phyloP scores from a whole-genome alignment of 805 yeast species.

The Cyberlindnera petersonii region DNA sequence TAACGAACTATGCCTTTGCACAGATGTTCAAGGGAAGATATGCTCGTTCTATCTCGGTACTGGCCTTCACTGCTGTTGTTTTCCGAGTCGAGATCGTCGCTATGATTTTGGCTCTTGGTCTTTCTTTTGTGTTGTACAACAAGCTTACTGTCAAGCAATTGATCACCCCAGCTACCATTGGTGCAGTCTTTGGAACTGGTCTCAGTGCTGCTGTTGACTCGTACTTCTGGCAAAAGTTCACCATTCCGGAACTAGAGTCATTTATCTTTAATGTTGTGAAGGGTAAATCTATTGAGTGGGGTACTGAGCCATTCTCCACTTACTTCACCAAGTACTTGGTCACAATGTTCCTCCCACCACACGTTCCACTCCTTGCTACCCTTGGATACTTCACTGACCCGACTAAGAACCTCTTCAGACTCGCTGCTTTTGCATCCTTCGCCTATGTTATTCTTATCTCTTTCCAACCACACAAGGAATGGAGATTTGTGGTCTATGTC shows the following conservation, averaged over 20 bases:
- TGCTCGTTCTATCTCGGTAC: constrained; percentile 44
- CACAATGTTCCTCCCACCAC: constrained; percentile 44
- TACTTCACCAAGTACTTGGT: constrained; percentile 51
- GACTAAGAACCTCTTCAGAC: constrained; percentile 33
- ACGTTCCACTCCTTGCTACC: constrained; percentile 36
- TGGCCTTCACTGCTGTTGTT: constrained; percentile 60
- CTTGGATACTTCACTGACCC: constrained; percentile 37
- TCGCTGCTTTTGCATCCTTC: constrained; percentile 48
- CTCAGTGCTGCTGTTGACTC: constrained; percentile 58
- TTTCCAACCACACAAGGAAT: constrained; percentile 86
- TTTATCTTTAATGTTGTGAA: constrained; percentile 71
- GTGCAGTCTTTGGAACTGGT: constrained; percentile 48
- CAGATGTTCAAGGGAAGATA: constrained; percentile 44
- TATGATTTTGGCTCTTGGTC: constrained; percentile 46
- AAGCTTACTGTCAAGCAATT: constrained; percentile 42
- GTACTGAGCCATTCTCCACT: constrained; percentile 66
- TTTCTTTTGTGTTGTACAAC: constrained; percentile 42
- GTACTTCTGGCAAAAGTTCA: constrained; percentile 60
- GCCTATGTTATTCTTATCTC: constrained; percentile 64
- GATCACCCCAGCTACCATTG: constrained; percentile 40
- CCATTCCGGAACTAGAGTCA: constrained; percentile 74
- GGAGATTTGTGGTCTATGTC: constrained; percentile 81
- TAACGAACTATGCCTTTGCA: constrained; percentile 54
- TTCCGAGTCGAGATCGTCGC: constrained; percentile 71
- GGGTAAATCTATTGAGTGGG: constrained; percentile 80